Evolutionary conservation across 1,284 basidiomycete species (phyloP).

Genomic region (Trametes sp.): DNA sequence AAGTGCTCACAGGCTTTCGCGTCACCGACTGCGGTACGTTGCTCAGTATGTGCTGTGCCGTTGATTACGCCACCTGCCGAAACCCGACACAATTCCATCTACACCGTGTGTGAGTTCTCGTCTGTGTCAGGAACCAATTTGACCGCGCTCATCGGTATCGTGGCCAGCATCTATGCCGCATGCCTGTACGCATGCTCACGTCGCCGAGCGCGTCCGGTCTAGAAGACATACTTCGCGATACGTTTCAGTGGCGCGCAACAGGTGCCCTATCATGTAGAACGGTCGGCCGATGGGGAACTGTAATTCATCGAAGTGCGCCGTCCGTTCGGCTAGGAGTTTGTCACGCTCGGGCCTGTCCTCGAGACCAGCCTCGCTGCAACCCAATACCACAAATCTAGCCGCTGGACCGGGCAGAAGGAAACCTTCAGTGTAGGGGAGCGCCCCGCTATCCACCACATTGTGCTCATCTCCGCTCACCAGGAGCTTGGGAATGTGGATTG

Average conservation of each 20-base stretch:
- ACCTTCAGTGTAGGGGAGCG: background rate
- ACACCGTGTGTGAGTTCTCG: background rate
- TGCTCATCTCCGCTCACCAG: background rate
- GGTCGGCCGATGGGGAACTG: background rate
- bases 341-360: background rate
- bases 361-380: background rate
- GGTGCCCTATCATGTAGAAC: background rate
- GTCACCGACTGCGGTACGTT: too few relatives aligned
- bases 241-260: background rate
- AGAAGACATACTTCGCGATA: background rate
- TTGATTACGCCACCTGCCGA: background rate
- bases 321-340: background rate
- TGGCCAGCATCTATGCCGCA: background rate
- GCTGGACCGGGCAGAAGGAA: background rate
- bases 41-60: background rate
- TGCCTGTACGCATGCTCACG: background rate
- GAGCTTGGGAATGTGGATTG: background rate
- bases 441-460: background rate
- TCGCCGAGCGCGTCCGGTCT: background rate
- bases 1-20: too few relatives aligned
- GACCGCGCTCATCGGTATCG: background rate
- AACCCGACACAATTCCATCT: background rate
- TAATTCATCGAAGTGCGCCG: background rate
- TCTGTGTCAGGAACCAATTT: background rate
- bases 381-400: background rate